Conservation (phyloP, 495 filamentous ascomycete species). For the Tuber borchii region DNA sequence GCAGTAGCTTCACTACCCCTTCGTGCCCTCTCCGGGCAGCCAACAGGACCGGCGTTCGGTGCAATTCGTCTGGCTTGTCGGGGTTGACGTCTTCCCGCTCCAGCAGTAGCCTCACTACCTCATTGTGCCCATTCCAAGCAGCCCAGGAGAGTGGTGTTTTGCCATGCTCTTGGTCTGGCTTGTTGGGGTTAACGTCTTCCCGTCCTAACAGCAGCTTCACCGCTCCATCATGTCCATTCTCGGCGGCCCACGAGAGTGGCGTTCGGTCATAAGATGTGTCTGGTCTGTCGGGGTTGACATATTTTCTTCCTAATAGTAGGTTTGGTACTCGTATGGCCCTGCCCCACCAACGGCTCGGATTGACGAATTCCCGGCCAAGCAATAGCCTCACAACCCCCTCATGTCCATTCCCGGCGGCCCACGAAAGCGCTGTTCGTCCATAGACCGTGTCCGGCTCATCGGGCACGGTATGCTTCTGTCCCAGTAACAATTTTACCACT, state of each 20-base stretch:
- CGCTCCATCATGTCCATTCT: neutral
- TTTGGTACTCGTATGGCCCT: neutral
- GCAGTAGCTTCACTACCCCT: neutral
- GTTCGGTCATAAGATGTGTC: neutral
- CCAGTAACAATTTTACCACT: neutral
- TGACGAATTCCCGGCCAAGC: neutral
- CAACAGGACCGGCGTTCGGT: neutral
- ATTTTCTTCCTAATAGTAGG: conserved; percentile 2
- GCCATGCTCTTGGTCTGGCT: neutral
- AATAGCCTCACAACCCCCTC: neutral
- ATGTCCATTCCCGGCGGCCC: neutral
- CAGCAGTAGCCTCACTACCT: neutral
- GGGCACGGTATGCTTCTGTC: neutral
- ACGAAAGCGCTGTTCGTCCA: neutral
- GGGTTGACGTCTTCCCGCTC: neutral
- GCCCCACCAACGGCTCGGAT: neutral
- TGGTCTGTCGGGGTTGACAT: neutral
- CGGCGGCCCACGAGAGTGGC: neutral
- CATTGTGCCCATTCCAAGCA: neutral
- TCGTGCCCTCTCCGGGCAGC: neutral
- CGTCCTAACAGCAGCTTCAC: conserved; percentile 2
- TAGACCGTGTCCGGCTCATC: neutral
- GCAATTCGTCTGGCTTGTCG: neutral
- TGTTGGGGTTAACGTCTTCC: neutral
- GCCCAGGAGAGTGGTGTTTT: conserved; percentile 4